These are phyloP conservation scores for Myxozyma mucilagina DNA, from an alignment of 805 yeast species.

Conservation along the genomic window DNA sequence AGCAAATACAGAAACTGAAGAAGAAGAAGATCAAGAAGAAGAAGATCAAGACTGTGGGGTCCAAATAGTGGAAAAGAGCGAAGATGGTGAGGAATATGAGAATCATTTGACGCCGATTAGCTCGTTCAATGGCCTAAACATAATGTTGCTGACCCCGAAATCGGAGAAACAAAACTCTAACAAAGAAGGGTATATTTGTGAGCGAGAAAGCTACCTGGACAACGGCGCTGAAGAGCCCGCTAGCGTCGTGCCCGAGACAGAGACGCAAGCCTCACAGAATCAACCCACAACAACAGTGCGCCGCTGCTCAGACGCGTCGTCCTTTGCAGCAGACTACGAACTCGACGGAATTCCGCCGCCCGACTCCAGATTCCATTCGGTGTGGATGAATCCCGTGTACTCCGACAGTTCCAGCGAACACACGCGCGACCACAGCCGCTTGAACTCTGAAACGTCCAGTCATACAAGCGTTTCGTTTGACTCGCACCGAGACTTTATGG, in stretches of 20 bases:
- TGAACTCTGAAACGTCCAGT: background rate
- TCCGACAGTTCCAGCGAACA: background rate
- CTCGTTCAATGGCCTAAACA: background rate
- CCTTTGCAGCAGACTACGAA: background rate
- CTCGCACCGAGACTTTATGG: background rate
- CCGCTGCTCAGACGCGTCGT: constrained; percentile 1
- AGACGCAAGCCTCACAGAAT: background rate
- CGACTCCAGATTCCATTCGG: constrained; percentile 4
- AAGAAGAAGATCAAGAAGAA: background rate
- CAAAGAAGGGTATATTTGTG: background rate
- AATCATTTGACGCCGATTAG: background rate
- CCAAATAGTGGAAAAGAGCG: background rate
- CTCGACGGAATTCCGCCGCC: constrained; percentile 12
- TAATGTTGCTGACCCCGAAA: background rate
- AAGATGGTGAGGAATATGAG: background rate
- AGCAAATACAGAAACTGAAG: background rate
- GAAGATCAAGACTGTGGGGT: background rate
- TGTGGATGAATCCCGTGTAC: constrained; percentile 12
- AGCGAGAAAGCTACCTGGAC: background rate
- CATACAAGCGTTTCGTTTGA: background rate
- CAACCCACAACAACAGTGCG: background rate
- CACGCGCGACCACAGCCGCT: background rate
- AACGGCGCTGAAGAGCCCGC: background rate
- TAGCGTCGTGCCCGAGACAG: background rate
- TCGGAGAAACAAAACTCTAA: background rate